A percentile compares a stretch with the other conserved stretches of the same genome.
phyloP scores from a whole-genome alignment of 2,329 filamentous ascomycete genomes.

The Pseudogymnoascus verrucosus region DNA sequence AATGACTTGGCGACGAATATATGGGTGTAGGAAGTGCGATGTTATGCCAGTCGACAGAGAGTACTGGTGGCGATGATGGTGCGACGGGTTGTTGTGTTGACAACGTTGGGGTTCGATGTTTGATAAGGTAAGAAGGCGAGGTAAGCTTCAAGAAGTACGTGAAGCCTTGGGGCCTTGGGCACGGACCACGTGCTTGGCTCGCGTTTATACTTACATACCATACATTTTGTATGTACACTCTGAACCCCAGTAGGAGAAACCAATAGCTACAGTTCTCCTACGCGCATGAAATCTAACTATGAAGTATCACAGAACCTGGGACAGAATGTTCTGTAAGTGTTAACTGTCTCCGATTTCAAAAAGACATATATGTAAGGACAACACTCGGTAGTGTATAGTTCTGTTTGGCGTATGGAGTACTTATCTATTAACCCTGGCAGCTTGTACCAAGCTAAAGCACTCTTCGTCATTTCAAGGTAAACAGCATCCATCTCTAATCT shows the following conservation, averaged over 20 bases:
- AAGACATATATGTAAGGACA: background rate
- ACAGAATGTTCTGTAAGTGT: background rate
- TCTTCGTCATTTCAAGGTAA: constrained; percentile 6
- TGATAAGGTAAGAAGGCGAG: constrained; percentile 6
- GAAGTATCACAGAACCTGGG: background rate
- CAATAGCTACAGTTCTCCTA: background rate
- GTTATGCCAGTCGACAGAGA: background rate
- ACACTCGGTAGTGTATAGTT: background rate
- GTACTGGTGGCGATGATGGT: constrained; percentile 3
- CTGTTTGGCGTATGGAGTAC: background rate
- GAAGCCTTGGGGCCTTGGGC: constrained; percentile 7
- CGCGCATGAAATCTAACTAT: background rate
- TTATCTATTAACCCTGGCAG: background rate
- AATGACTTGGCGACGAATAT: background rate
- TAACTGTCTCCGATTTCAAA: background rate
- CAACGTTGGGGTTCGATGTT: background rate
- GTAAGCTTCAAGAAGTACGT: constrained; percentile 7
- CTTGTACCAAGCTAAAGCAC: constrained; percentile 4
- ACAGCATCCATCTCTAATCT: background rate
- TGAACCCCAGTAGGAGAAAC: background rate
- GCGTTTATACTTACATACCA: background rate
- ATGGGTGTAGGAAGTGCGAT: background rate
- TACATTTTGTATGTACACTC: background rate
- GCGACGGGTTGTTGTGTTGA: constrained; percentile 1
- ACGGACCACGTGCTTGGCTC: constrained; percentile 2